Conservation (phyloP, 805 yeast species). For the Cyberlindnera xylosilytica region DNA sequence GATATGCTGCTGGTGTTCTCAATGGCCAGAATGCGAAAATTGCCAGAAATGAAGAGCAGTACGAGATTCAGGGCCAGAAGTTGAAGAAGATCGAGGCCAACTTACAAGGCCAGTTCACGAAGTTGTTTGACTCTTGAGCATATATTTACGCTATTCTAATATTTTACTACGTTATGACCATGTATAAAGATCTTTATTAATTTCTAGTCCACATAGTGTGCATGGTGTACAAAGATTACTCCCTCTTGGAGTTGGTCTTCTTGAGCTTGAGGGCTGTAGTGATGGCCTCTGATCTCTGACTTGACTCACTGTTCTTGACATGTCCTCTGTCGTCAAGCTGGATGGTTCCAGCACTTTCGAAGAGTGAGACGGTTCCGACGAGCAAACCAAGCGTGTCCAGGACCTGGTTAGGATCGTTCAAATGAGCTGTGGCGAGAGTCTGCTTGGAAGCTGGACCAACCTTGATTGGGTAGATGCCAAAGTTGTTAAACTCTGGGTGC, state of each 20-base stretch:
- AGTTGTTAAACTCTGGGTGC: conserved; percentile 37
- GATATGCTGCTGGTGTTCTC: conserved; percentile 25
- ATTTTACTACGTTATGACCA: too few relatives aligned
- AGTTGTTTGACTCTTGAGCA: too few relatives aligned
- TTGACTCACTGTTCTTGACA: conserved; percentile 40
- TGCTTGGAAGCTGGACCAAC: conserved; percentile 90
- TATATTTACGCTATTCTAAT: too few relatives aligned
- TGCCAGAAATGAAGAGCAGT: conserved; percentile 26
- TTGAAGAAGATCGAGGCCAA: conserved; percentile 14
- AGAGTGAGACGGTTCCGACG: conserved; percentile 73
- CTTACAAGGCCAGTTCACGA: not conserved
- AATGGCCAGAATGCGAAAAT: conserved; percentile 21
- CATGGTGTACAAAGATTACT: too few relatives aligned
- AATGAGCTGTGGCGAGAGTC: conserved; percentile 82
- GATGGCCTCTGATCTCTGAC: conserved; percentile 34
- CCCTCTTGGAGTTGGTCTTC: conserved; percentile 12
- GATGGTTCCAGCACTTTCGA: conserved; percentile 75
- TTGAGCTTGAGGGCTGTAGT: conserved; percentile 21
- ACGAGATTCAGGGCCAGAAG: conserved; percentile 24
- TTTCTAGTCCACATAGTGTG: too few relatives aligned
- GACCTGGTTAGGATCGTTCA: conserved; percentile 81
- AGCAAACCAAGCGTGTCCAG: conserved; percentile 78
- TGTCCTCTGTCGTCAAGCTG: conserved; percentile 79
- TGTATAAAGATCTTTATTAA: too few relatives aligned
- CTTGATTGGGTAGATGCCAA: conserved; percentile 79